These are phyloP conservation scores for Schizonepeta tenuifolia DNA, from an alignment of 257 asterid genomes.

Conservation along the genomic window DNA sequence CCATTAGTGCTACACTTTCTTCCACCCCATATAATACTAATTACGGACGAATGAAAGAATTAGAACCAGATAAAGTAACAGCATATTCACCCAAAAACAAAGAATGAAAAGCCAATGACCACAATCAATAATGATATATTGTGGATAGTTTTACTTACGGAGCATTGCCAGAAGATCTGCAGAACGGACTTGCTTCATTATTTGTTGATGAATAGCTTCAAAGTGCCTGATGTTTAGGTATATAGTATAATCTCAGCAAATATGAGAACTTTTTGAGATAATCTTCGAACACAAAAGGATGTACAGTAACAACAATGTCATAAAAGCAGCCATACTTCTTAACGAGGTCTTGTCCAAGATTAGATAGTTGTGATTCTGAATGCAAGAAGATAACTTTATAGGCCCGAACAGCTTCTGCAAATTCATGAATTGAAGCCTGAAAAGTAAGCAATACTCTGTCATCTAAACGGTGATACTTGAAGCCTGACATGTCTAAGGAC, in stretches of 20 bases:
- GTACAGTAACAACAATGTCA: slow-evolving; percentile 29
- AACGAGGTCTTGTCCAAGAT: slow-evolving; percentile 78
- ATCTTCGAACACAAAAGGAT: slow-evolving; percentile 20
- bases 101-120: slow-evolving; percentile 23
- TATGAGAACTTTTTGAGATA: slow-evolving; percentile 2
- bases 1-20: slow-evolving; percentile 1
- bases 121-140: slow-evolving; percentile 21
- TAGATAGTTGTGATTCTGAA: slow-evolving; percentile 84
- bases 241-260: slow-evolving; percentile 22
- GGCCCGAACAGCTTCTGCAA: slow-evolving; percentile 93
- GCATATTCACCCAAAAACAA: slow-evolving; percentile 25
- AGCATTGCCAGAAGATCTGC: slow-evolving; percentile 66
- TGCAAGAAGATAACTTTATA: slow-evolving; percentile 87
- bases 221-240: slow-evolving; percentile 67
- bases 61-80: slow-evolving; percentile 25
- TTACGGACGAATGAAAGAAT: slow-evolving; percentile 1
- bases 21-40: slow-evolving; percentile 13
- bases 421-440: slow-evolving; percentile 91
- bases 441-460: slow-evolving; percentile 28
- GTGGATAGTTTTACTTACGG: slow-evolving; percentile 61
- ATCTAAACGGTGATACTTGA: slow-evolving; percentile 22
- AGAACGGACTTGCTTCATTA: slow-evolving; percentile 60
- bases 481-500: slow-evolving; percentile 15
- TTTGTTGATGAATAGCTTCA: slow-evolving; percentile 69
- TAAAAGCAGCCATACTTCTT: slow-evolving; percentile 54